Percentiles rank a stretch among this genome's conserved stretches.
Evolutionary conservation across 1,284 basidiomycete genomes (phyloP).

Genomic region (Ganoderma lucidum): DNA sequence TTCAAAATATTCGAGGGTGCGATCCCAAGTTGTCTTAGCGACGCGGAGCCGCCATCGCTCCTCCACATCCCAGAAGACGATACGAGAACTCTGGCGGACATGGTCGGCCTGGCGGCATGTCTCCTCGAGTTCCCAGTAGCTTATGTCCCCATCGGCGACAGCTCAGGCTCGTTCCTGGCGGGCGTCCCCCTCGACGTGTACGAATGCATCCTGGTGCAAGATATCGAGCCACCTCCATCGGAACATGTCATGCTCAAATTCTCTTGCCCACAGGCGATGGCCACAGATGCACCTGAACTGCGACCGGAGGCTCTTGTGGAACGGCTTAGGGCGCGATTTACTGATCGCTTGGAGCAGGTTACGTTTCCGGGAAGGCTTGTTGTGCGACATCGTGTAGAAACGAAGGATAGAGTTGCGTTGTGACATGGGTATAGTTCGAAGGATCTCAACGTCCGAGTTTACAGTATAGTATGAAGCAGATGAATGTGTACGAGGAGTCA

Average conservation of each 20-base stretch:
- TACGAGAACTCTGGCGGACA: slow-evolving; percentile 22
- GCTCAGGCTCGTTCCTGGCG: slow-evolving; percentile 48
- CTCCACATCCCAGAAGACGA: slow-evolving; percentile 9
- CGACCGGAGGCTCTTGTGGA: slow-evolving; percentile 31
- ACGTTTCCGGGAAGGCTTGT: slow-evolving; percentile 21
- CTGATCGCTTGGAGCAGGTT: slow-evolving; percentile 17
- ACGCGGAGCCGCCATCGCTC: background rate
- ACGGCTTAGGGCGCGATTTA: slow-evolving; percentile 25
- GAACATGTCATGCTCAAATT: slow-evolving; percentile 49
- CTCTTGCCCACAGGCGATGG: slow-evolving; percentile 47
- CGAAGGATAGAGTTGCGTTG: slow-evolving; percentile 38
- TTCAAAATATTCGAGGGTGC: background rate
- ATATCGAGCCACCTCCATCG: too few relatives aligned
- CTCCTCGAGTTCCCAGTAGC: slow-evolving; percentile 67
- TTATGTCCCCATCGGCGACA: slow-evolving; percentile 51
- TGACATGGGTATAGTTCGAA: slow-evolving; percentile 17
- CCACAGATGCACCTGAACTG: slow-evolving; percentile 28
- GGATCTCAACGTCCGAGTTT: background rate
- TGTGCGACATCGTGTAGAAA: slow-evolving; percentile 33
- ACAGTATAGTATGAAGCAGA: background rate
- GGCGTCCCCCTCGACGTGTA: slow-evolving; percentile 57
- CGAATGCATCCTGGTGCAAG: slow-evolving; percentile 43
- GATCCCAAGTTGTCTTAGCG: background rate
- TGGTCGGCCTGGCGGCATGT: slow-evolving; percentile 59
- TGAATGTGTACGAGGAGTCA: background rate